Evolutionary conservation across 345 rosid species (phyloP).

Genomic region (Combretum micranthum): DNA sequence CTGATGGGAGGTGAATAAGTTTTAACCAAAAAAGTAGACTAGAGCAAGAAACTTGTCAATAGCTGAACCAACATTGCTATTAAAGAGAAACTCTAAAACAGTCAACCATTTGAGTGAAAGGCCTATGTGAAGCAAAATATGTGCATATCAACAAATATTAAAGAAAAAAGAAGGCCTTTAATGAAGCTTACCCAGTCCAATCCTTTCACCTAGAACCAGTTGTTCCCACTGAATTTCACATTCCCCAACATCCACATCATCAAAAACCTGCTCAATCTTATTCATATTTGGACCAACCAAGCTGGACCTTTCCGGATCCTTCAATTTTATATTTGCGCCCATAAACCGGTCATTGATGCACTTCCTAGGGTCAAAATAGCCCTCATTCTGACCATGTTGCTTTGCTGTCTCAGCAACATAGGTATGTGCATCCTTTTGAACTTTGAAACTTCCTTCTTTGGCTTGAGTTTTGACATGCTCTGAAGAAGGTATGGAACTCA

Average conservation of each 20-base stretch:
- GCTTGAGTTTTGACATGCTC: constrained; percentile 27
- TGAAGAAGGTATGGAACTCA: constrained; percentile 27
- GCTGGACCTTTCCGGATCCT: constrained; percentile 61
- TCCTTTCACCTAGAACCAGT: constrained; percentile 90
- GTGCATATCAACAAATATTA: no score
- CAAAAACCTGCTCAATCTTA: constrained; percentile 63
- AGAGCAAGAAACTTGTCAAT: no score
- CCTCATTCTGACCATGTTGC: constrained; percentile 36
- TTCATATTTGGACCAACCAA: constrained; percentile 43
- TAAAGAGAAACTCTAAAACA: no score
- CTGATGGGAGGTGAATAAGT: no score
- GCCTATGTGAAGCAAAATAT: no score
- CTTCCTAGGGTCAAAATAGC: constrained; percentile 39
- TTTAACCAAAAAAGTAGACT: no score
- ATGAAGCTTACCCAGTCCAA: constrained; percentile 77
- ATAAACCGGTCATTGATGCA: constrained; percentile 44
- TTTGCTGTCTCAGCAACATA: constrained; percentile 16
- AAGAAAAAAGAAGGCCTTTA: no score
- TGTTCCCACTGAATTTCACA: constrained; percentile 98
- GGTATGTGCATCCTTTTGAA: constrained; percentile 29
- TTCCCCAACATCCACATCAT: constrained; percentile 90
- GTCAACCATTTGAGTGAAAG: no score
- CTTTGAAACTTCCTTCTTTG: constrained; percentile 29
- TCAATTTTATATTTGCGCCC: constrained; percentile 41
- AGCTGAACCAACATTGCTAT: no score